A percentile compares a stretch with the other conserved stretches of the same genome.
Evolutionary conservation across 2,329 filamentous ascomycete species (phyloP).

Genomic region (Ceratocystis papillata): DNA sequence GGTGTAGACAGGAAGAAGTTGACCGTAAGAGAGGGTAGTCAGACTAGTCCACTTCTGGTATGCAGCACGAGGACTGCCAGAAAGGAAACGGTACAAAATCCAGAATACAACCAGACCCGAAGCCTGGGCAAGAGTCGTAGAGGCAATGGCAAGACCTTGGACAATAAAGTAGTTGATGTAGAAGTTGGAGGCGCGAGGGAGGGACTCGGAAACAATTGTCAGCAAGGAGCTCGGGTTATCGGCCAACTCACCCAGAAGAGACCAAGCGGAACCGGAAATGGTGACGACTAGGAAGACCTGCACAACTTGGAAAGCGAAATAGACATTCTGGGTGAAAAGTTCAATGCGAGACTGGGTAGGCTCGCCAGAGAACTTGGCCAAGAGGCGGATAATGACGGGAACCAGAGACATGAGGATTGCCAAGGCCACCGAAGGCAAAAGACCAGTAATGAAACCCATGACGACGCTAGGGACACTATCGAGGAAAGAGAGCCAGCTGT

Average conservation of each 20-base stretch:
- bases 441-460: constrained; percentile 70
- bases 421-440: constrained; percentile 69
- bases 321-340: constrained; percentile 79
- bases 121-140: constrained; percentile 59
- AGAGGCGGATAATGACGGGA: constrained; percentile 59
- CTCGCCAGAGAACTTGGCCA: constrained; percentile 69
- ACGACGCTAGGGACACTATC: constrained; percentile 57
- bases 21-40: constrained; percentile 63
- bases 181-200: constrained; percentile 83
- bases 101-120: constrained; percentile 56
- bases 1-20: constrained; percentile 62
- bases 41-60: constrained; percentile 62
- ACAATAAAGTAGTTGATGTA: constrained; percentile 85
- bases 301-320: constrained; percentile 81
- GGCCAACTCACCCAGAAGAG: constrained; percentile 53
- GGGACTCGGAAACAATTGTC: constrained; percentile 54
- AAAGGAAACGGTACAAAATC: constrained; percentile 56
- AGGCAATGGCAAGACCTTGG: constrained; percentile 69
- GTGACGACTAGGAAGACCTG: constrained; percentile 88
- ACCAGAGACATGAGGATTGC: constrained; percentile 78
- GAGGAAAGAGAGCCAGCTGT: constrained; percentile 64
- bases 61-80: constrained; percentile 67
- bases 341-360: constrained; percentile 72
- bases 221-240: constrained; percentile 52
- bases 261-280: constrained; percentile 66